Base-by-base conservation (phyloP, 2,329 filamentous ascomycete species). In the Cercospora sp. region DNA sequence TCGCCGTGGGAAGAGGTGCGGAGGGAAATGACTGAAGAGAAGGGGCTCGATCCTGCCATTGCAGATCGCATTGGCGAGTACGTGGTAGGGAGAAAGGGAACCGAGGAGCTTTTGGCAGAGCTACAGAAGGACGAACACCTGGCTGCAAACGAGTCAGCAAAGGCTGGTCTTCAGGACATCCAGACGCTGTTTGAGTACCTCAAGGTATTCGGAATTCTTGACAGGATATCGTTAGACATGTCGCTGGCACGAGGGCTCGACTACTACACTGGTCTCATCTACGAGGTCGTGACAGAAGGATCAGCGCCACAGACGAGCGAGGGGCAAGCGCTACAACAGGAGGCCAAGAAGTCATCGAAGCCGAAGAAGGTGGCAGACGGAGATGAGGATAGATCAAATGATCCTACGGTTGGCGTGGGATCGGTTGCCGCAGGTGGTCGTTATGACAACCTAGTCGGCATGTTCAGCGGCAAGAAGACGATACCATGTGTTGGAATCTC, bases 401-500 rank as follows among this genome's bases (percentile, higher is more conserved):
- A 94, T 79, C 90, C 91, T n/a, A 89, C 88, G 12, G 84, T 95
- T 36, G 92, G 92, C 61, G 91, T 97, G 10, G 94, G 93, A 70
- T 94, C 91, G 77, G 90, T 97, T 59, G 94, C 93, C 55, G 94
- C 93, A 3, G 94, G 93, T 77, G 93, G 93, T 55, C 90, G 94
- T 69, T 97, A 97, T 80, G 94, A 97, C 80, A 90, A 95, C 77
- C 86, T 97, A 3, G 94, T 97, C 5, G 91, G 91, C 81, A 97
- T 97, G 92, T 97, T 97, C 83, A 90, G 88, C 65, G 90, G 90
- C 75, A 78, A 78, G 65, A 87, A 84, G 23, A 89, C 94, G 77
- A 93, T 97, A 65, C 94, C 92, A n/a, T 94, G 92, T 74, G 91
- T 95, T 5, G 92, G 92, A 70, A 91, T 96, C 73, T 97, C 94